These are phyloP conservation scores for Nakaseomyces sp. DNA, from an alignment of 1,139 yeast genomes.

Conservation along the genomic window DNA sequence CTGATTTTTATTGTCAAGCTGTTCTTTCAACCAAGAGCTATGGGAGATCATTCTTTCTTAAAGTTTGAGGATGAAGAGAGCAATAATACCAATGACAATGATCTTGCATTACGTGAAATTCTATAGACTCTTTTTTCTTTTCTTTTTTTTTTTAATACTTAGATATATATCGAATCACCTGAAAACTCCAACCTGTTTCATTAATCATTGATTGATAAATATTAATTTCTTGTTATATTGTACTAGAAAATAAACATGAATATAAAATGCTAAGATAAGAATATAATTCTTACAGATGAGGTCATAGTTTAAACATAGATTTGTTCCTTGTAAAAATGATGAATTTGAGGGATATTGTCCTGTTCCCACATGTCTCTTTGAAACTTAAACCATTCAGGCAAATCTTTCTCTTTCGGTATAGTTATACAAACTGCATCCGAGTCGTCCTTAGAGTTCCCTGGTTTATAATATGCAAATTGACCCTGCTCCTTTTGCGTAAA, in stretches of 20 bases:
- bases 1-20: conserved; percentile 39
- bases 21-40: conserved; percentile 38
- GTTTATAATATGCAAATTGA: conserved; percentile 26
- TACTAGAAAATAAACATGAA: too few species aligned
- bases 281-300: neutral
- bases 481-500: conserved; percentile 27
- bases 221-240: too few species aligned
- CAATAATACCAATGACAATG: conserved; percentile 7
- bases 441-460: conserved; percentile 8
- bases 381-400: conserved; percentile 64
- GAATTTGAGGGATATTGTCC: conserved; percentile 31
- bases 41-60: conserved; percentile 37
- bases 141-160: too few species aligned
- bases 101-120: conserved; percentile 26
- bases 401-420: conserved; percentile 51
- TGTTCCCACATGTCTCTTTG: conserved; percentile 60
- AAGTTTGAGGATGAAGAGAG: conserved; percentile 25
- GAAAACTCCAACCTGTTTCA: too few species aligned
- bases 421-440: conserved; percentile 33
- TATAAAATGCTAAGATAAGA: neutral
- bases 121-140: too few species aligned
- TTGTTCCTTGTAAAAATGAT: conserved; percentile 29
- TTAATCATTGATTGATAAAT: too few species aligned
- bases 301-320: conserved; percentile 21
- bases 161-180: too few species aligned